These are phyloP conservation scores for Perkinsus chesapeaki DNA, from an alignment of 169 alveolate species.

Conservation along the genomic window DNA sequence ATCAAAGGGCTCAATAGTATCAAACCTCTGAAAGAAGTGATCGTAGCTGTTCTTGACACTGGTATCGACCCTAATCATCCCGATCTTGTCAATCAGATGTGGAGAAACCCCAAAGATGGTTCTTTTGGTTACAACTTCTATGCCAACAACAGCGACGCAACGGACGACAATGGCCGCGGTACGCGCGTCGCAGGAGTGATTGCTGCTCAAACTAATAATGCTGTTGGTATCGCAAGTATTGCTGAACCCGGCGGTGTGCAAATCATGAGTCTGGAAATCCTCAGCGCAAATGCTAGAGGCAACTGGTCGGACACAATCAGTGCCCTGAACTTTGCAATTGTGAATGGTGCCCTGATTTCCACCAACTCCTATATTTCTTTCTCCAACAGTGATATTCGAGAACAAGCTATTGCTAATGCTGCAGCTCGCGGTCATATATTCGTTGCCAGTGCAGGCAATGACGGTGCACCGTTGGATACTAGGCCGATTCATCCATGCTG, in stretches of 20 bases:
- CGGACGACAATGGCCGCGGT: conserved; percentile 41
- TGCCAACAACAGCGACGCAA: conserved; percentile 23
- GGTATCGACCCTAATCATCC: conserved; percentile 38
- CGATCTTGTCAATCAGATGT: conserved; percentile 30
- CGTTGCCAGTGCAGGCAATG: conserved; percentile 38
- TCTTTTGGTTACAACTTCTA: conserved; percentile 33
- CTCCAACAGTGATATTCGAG: conserved; percentile 24
- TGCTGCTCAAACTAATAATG: conserved; percentile 34
- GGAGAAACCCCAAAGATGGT: conserved; percentile 28
- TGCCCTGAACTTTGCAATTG: conserved; percentile 31
- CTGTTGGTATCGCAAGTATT: conserved; percentile 21
- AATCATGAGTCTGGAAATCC: conserved; percentile 27
- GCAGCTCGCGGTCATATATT: conserved; percentile 22
- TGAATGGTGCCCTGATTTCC: conserved; percentile 18
- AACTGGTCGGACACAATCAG: conserved; percentile 22
- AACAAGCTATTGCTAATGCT: conserved; percentile 32
- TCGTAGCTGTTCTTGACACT: conserved; percentile 36
- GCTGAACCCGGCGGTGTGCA: conserved; percentile 14
- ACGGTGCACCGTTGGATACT: conserved; percentile 16
- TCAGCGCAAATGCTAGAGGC: conserved; percentile 27
- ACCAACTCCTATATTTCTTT: conserved; percentile 22
- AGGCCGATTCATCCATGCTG: conserved; percentile 30
- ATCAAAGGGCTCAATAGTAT: background rate
- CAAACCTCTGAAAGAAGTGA: conserved; percentile 21
- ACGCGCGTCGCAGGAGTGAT: conserved; percentile 38